These are phyloP conservation scores for Penicillium sp. DNA, from an alignment of 2,329 filamentous ascomycete genomes.

Conservation along the genomic window DNA sequence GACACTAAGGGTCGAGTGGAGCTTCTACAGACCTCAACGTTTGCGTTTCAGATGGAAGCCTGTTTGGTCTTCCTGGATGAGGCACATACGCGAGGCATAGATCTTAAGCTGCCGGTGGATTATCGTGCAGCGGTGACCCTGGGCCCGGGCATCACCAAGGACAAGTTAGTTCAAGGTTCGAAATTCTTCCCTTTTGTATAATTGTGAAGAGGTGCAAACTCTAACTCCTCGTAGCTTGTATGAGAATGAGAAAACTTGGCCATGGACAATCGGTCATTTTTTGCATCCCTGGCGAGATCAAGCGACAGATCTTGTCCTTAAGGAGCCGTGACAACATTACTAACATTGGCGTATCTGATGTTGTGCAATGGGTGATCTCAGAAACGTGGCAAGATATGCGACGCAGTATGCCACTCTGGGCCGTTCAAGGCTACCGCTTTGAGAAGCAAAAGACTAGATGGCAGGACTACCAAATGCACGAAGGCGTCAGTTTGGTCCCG, in stretches of 20 bases:
- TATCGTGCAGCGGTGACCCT: constrained; percentile 64
- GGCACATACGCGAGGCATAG: constrained; percentile 63
- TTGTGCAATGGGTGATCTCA: constrained; percentile 55
- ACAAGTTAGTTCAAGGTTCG: constrained; percentile 61
- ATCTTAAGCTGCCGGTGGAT: constrained; percentile 54
- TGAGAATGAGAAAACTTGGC: constrained; percentile 65
- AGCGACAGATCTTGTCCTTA: constrained; percentile 43
- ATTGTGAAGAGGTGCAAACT: not conserved
- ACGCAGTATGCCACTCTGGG: constrained; percentile 50
- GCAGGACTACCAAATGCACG: constrained; percentile 10
- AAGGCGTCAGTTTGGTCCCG: constrained; percentile 13
- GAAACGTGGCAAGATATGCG: constrained; percentile 51
- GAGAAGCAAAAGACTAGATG: constrained; percentile 38
- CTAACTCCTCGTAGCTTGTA: constrained; percentile 46
- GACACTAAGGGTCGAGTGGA: not conserved
- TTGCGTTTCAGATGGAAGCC: constrained; percentile 34
- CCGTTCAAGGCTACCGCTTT: constrained; percentile 52
- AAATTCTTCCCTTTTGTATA: not conserved
- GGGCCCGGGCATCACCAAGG: constrained; percentile 60
- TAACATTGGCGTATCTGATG: constrained; percentile 46
- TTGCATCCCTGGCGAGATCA: constrained; percentile 54
- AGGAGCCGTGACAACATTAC: constrained; percentile 5
- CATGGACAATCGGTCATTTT: constrained; percentile 61
- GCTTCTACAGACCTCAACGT: not conserved
- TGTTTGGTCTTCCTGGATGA: constrained; percentile 68